Conservation (phyloP, 805 yeast genomes). For the Zygosaccharomyces bailii region DNA sequence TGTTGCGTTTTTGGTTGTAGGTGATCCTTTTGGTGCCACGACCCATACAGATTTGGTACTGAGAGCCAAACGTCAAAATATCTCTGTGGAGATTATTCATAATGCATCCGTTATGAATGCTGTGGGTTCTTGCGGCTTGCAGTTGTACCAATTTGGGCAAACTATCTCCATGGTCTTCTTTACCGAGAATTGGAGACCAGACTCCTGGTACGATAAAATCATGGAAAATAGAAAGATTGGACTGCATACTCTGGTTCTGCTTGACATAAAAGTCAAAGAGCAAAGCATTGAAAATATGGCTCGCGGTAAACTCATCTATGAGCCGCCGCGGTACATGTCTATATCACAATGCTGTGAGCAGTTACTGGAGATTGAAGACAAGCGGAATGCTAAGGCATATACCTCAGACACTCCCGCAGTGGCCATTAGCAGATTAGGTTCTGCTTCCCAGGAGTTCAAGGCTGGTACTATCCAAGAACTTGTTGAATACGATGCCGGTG, state of each 20-base stretch:
- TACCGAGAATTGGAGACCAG: conserved; percentile 95
- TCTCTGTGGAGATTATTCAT: conserved; percentile 78
- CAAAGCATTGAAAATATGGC: conserved; percentile 94
- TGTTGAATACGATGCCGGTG: conserved; percentile 84
- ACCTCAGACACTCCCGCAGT: conserved; percentile 88
- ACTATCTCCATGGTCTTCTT: conserved; percentile 95
- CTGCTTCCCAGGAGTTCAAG: conserved; percentile 75
- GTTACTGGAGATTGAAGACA: conserved; percentile 81
- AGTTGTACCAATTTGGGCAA: conserved; percentile 92
- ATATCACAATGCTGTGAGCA: conserved; percentile 87
- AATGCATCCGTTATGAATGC: conserved; percentile 98
- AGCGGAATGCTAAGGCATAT: conserved; percentile 72
- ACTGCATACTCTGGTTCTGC: conserved; percentile 78
- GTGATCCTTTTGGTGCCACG: conserved; percentile 97
- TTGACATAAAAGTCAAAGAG: conserved; percentile 95
- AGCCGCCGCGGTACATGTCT: conserved; percentile 96
- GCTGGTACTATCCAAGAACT: conserved; percentile 81
- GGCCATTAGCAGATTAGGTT: conserved; percentile 87
- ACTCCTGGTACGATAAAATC: conserved; percentile 85
- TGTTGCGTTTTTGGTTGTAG: conserved; percentile 92
- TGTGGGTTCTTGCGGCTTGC: conserved; percentile 96
- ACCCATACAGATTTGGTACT: conserved; percentile 93
- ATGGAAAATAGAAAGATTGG: conserved; percentile 89
- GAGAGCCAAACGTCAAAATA: conserved; percentile 81
- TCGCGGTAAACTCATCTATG: conserved; percentile 85